A percentile compares a stretch with the other conserved stretches of the same genome.
Conservation (phyloP, 495 filamentous ascomycete genomes). For the Tuber calosporum region DNA sequence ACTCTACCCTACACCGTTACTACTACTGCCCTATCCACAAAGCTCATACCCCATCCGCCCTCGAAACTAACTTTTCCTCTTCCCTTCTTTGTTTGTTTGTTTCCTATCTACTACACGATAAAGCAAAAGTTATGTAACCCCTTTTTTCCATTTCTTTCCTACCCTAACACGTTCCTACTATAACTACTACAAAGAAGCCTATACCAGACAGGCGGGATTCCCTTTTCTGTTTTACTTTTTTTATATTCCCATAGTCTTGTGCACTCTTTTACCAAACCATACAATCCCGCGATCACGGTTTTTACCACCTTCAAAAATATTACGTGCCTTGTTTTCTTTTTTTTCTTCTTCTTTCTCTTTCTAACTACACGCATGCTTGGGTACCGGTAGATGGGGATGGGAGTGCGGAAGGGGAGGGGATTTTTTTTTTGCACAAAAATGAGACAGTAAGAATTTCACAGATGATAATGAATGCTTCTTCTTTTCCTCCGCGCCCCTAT, state of each 20-base stretch:
- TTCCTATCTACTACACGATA: neutral
- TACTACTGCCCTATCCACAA: neutral
- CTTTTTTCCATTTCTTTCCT: neutral
- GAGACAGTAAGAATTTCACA: neutral
- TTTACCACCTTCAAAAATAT: neutral
- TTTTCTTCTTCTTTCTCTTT: neutral
- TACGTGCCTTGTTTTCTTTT: neutral
- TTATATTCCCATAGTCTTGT: neutral
- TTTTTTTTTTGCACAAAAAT: conserved; percentile 18
- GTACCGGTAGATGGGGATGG: conserved; percentile 3
- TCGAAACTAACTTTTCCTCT: neutral
- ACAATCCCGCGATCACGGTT: neutral
- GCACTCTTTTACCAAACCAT: neutral
- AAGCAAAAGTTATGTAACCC: conserved; percentile 3
- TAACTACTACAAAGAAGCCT: conserved; percentile 1
- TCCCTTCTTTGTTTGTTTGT: neutral
- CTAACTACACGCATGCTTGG: conserved; percentile 13
- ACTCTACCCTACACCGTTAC: neutral
- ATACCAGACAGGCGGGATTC: neutral
- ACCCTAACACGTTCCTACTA: neutral
- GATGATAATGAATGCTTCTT: neutral
- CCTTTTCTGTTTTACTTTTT: neutral
- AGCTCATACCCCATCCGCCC: neutral
- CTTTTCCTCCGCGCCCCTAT: neutral
- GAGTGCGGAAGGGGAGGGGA: conserved; percentile 2